Percentiles rank a stretch among this genome's conserved stretches.
Evolutionary conservation across 257 asterid genomes (phyloP).

Genomic region (Nicotiana knightiana): DNA sequence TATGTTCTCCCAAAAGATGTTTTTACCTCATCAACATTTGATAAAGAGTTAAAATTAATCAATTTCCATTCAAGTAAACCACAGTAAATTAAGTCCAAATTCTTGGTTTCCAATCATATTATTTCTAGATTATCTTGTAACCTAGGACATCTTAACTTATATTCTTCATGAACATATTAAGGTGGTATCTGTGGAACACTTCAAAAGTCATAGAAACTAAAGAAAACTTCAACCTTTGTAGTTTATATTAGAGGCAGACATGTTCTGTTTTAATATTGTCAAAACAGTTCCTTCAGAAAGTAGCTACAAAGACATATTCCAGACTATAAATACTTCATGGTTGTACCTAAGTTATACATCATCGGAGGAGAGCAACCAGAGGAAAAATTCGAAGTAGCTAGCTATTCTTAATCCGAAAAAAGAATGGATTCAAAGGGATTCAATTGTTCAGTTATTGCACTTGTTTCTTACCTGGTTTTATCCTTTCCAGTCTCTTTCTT

Average conservation of each 20-base stretch:
- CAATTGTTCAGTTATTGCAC: constrained; percentile 8
- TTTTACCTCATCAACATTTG: not conserved
- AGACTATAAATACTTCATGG: not conserved
- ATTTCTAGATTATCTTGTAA: not conserved
- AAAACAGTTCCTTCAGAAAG: not conserved
- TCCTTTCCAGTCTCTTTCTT: constrained; percentile 1
- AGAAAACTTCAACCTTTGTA: not conserved
- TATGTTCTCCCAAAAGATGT: not conserved
- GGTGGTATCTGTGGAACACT: not conserved
- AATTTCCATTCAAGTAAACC: not conserved
- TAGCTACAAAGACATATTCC: not conserved
- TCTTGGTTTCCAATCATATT: not conserved
- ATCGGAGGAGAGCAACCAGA: not conserved
- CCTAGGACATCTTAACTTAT: not conserved
- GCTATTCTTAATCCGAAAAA: not conserved
- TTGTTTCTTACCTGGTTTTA: constrained; percentile 16
- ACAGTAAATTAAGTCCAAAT: not conserved
- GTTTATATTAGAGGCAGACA: not conserved
- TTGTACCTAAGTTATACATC: not conserved
- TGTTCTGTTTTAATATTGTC: not conserved
- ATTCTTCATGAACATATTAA: not conserved
- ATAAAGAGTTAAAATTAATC: not conserved
- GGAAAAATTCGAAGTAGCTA: not conserved
- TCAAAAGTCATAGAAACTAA: not conserved
- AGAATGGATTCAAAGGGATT: constrained; percentile 18